Evolutionary conservation across 176 grass and related monocot species (phyloP), one percentile per base, ranked within the genome.

Genomic region (Poa annua): DNA sequence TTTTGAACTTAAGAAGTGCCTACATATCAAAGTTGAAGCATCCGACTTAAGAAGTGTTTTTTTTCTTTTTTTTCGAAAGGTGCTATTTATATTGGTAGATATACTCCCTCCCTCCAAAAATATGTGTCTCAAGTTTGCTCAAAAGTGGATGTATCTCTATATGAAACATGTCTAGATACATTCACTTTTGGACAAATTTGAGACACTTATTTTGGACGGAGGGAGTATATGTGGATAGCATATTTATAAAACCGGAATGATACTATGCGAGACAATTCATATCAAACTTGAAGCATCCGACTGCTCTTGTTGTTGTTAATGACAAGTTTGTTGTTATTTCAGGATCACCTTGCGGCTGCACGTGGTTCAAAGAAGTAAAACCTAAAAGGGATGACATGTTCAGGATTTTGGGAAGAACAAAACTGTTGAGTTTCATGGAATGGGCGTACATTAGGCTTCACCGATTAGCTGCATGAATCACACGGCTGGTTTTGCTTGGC

Each of bases 291-390:
- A 48, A 48, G 3, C 53, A 34, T 72, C 45, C 19, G 22, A 70
- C 13, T 56, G 1, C 63, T 41, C 25, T 34, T 42, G 5, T 57
- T 75, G 41, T 42, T 35, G 2, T 62, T 81, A 24, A 87, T 39
- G 26, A 89, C 34, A 62, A 41, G 16, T 59, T 68, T 5, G 12
- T 5, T 61, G 15, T 20, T 86, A 57, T 80, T 78, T 22, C 71
- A 95, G 93, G 93, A 95, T 95, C 93, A 95, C 77, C 88, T 95
- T 81, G 88, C 93, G n/a, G 93, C 93, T 21, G 93, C 87, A 62
- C 93, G 93, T 74, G 88, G 88, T 61, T 86, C 90, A 84, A 92
- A 87, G 85, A 84, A 88, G 48, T 95, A 84, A 12, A 77, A 29
- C 19, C 66, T 33, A 86, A 32, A 16, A 78, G 12, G 19, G 24